Evolutionary conservation across 2,329 filamentous ascomycete species (phyloP), one percentile per base, ranked within the genome.

Genomic region (Coniochaeta ligniaria): DNA sequence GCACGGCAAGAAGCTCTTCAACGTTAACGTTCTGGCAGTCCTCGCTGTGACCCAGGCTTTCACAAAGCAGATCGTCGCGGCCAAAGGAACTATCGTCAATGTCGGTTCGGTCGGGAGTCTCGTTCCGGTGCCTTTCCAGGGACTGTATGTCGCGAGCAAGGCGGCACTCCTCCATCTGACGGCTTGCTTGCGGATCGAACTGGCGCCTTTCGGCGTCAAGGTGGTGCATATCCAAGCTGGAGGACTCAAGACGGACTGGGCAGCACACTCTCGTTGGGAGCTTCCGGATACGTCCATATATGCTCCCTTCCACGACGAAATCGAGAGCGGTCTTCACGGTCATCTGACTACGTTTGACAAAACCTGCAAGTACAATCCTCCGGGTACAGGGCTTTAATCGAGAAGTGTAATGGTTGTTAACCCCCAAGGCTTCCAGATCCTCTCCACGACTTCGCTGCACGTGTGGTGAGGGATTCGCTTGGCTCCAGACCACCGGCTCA

Each of bases 11-110:
- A 64, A 64, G 31, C 63, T 78, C 58, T 78, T 76, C 62, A 75
- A 79, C 8, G 68, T 76, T 47, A 81, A 81, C 62, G 65, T 78
- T 33, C 78, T 74, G 67, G 75, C 73, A 0, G 61, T 69, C 1
- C 63, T 79, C 9, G 62, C 65, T 8, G 68, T 76, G 26, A 71
- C 70, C 1, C 72, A 80, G 36, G 70, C 72, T 0, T 79, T 79
- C 61, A 31, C 66, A 6, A 67, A 66, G 3, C 63, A 72, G 12
- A 54, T 69, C 6, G 65, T 72, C 31, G 64, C 64, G 33, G 60
- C 66, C 26, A 65, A 63, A 31, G 68, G 67, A 20, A 65, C 67
- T 7, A 61, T 73, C 59, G 65, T 69, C 33, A 70, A 70, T 56
- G 33, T 60, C 35, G 38, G 45, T 1, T 62, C 61, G 2, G 26